Evolutionary conservation across 2,329 filamentous ascomycete genomes (phyloP).

Genomic region (Neonectria faginata): DNA sequence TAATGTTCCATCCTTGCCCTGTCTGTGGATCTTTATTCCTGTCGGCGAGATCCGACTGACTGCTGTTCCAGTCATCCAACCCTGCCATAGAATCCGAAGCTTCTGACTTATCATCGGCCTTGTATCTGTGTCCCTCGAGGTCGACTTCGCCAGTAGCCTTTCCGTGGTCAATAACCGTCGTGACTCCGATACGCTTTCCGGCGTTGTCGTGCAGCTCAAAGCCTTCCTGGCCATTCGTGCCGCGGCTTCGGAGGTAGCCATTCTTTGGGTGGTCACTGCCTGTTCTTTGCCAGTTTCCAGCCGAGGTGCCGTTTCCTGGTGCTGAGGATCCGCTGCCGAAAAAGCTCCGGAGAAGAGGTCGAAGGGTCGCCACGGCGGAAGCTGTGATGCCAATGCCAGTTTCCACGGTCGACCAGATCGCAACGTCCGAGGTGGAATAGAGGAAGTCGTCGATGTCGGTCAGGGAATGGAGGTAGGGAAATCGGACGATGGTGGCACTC

Average conservation of each 20-base stretch:
- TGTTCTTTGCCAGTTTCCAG: slow-evolving; percentile 34
- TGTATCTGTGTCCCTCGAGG: slow-evolving; percentile 24
- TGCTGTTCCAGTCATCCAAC: slow-evolving; percentile 39
- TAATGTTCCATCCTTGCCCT: neutral
- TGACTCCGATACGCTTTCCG: slow-evolving; percentile 36
- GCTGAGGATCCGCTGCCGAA: slow-evolving; percentile 34
- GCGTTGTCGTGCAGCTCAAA: slow-evolving; percentile 29
- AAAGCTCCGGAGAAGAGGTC: slow-evolving; percentile 49
- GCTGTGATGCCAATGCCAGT: slow-evolving; percentile 57
- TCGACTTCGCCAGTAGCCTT: neutral
- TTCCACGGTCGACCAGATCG: slow-evolving; percentile 60
- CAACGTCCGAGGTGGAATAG: slow-evolving; percentile 57
- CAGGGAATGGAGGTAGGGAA: slow-evolving; percentile 55
- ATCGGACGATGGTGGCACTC: slow-evolving; percentile 57
- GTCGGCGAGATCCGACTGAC: slow-evolving; percentile 38
- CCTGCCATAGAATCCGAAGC: slow-evolving; percentile 12
- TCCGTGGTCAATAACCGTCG: slow-evolving; percentile 40
- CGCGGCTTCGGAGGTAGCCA: slow-evolving; percentile 38
- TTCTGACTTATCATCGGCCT: slow-evolving; percentile 25
- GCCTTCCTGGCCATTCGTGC: slow-evolving; percentile 20
- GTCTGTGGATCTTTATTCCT: neutral
- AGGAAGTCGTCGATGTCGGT: slow-evolving; percentile 55
- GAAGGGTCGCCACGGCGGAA: slow-evolving; percentile 54
- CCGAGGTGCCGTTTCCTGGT: slow-evolving; percentile 33
- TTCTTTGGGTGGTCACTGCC: slow-evolving; percentile 33